Evolutionary conservation across 306 rosid species (phyloP).

Genomic region (Parietaria judaica): DNA sequence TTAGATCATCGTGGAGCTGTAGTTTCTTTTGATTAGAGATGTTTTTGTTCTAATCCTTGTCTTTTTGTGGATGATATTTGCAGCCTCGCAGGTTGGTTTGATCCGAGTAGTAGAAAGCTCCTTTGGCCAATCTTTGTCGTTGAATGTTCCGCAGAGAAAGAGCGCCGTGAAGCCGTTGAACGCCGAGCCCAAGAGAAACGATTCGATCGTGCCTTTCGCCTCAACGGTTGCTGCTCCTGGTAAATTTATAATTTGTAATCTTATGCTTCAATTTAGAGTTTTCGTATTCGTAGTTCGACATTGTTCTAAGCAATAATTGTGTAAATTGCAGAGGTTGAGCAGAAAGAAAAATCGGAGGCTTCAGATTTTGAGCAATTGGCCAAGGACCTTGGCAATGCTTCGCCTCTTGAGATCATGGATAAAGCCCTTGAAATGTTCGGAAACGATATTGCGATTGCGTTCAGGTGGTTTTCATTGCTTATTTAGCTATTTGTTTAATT

Average conservation of each 20-base stretch:
- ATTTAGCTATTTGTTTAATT: not conserved
- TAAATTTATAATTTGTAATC: conserved; percentile 5
- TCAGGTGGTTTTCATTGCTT: conserved; percentile 39
- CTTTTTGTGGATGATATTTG: not conserved
- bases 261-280: not conserved
- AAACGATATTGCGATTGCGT: conserved; percentile 73
- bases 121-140: conserved; percentile 12
- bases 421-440: conserved; percentile 71
- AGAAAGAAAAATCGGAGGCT: conserved; percentile 43
- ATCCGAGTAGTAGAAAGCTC: conserved; percentile 28
- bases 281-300: not conserved
- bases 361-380: conserved; percentile 45
- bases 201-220: conserved; percentile 40
- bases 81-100: conserved; percentile 48
- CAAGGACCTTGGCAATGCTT: conserved; percentile 48
- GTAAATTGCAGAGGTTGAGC: conserved; percentile 47
- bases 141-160: conserved; percentile 30
- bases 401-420: conserved; percentile 74
- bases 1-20: not conserved
- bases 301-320: not conserved
- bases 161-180: conserved; percentile 34
- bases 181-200: conserved; percentile 40
- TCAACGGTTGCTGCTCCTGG: conserved; percentile 44
- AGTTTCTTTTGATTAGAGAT: not conserved
- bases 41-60: not conserved